A percentile compares a stretch with the other conserved stretches of the same genome.
Evolutionary conservation across 192 early-diverging fungal species (phyloP).

Genomic region (Umbelopsis ramanniana): DNA sequence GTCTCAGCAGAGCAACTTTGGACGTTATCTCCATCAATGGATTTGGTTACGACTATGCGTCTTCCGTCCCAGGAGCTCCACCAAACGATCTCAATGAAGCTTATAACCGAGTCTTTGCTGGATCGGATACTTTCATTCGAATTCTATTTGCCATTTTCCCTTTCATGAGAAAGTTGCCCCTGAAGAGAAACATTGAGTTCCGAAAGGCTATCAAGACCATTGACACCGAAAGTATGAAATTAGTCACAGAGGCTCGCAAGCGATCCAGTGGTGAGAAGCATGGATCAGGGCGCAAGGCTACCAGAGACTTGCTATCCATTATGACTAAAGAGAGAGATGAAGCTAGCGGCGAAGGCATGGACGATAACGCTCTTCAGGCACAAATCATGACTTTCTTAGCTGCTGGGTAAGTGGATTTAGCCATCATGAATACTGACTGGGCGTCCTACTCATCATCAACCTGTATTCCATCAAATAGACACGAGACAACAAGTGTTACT

Average conservation of each 20-base stretch:
- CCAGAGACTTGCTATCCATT: conserved; percentile 50
- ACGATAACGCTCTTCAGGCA: conserved; percentile 49
- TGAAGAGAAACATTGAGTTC: conserved; percentile 23
- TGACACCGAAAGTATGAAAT: conserved; percentile 35
- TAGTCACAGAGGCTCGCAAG: conserved; percentile 44
- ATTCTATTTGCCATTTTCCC: conserved; percentile 38
- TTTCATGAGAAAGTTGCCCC: conserved; percentile 31
- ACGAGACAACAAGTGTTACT: conserved; percentile 58
- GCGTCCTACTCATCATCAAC: neutral
- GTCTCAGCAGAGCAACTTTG: conserved; percentile 45
- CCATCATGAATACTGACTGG: neutral
- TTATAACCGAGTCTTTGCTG: conserved; percentile 45
- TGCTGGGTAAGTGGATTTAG: conserved; percentile 46
- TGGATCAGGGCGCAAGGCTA: neutral
- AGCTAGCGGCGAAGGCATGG: conserved; percentile 43
- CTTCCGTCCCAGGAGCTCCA: conserved; percentile 30
- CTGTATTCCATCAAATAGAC: no score
- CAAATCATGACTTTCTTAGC: conserved; percentile 63
- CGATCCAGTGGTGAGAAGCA: conserved; percentile 24
- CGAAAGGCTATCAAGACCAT: conserved; percentile 31
- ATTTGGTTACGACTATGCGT: conserved; percentile 53
- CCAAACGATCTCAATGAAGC: conserved; percentile 48
- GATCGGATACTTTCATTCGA: conserved; percentile 19
- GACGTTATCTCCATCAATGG: conserved; percentile 53
- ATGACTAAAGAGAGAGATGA: conserved; percentile 50